A percentile compares a stretch with the other conserved stretches of the same genome.
Evolutionary conservation across 768 basidiomycete species (phyloP).

Genomic region (Russula abietina): DNA sequence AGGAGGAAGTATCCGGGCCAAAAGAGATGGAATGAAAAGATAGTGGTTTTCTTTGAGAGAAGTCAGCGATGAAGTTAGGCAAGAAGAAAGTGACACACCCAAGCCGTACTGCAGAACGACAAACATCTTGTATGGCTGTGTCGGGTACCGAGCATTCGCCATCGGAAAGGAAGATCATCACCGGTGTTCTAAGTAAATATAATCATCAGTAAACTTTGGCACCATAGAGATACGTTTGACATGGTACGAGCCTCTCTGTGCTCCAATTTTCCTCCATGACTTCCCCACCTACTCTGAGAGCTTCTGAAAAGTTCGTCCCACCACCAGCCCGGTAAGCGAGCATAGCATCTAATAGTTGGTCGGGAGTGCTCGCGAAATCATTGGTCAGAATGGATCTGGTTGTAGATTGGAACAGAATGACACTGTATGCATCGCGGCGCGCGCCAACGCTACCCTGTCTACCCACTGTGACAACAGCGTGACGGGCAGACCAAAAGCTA

Average conservation of each 20-base stretch:
- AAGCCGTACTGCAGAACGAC: slow-evolving; percentile 38
- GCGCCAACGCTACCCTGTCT: slow-evolving; percentile 25
- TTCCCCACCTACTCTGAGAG: slow-evolving; percentile 34
- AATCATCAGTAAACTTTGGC: not conserved
- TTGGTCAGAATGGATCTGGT: slow-evolving; percentile 34
- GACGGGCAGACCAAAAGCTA: slow-evolving; percentile 51
- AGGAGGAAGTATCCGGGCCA: slow-evolving; percentile 34
- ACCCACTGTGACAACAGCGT: slow-evolving; percentile 32
- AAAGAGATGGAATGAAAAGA: slow-evolving; percentile 58
- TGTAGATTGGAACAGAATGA: slow-evolving; percentile 41
- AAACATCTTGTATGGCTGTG: slow-evolving; percentile 36
- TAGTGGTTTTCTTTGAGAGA: slow-evolving; percentile 40
- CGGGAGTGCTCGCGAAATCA: slow-evolving; percentile 43
- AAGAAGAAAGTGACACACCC: slow-evolving; percentile 33
- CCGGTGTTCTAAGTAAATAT: slow-evolving; percentile 36
- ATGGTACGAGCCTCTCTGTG: slow-evolving; percentile 38
- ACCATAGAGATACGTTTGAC: not conserved
- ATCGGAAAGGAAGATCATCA: slow-evolving; percentile 55
- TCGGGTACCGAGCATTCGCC: slow-evolving; percentile 43
- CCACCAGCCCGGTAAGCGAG: slow-evolving; percentile 33
- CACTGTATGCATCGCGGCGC: slow-evolving; percentile 53
- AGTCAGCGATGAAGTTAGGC: not conserved
- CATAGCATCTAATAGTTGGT: slow-evolving; percentile 38
- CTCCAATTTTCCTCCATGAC: slow-evolving; percentile 47
- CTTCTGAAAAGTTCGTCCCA: slow-evolving; percentile 42